Conservation (phyloP, 129 eudicot species). For the Pulicaria dysenterica region DNA sequence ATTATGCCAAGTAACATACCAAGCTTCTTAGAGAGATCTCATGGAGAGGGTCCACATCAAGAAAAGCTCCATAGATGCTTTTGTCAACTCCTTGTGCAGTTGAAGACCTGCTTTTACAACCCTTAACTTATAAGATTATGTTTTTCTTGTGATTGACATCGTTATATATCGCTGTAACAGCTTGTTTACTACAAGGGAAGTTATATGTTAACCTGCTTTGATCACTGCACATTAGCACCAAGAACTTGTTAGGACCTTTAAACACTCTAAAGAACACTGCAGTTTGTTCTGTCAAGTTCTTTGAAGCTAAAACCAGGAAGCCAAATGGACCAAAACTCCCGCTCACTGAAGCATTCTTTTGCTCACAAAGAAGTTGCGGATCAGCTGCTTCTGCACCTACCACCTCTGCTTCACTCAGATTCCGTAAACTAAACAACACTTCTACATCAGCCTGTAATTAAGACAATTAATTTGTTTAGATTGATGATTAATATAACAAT, state of each 20-base stretch:
- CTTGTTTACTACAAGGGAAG: not conserved
- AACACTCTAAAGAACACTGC: slow-evolving; percentile 45
- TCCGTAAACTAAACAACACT: slow-evolving; percentile 29
- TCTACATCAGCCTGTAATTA: slow-evolving; percentile 43
- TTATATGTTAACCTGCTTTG: slow-evolving; percentile 35
- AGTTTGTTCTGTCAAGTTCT: slow-evolving; percentile 43
- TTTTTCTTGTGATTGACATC: not conserved
- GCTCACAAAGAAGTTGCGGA: slow-evolving; percentile 43
- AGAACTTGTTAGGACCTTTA: slow-evolving; percentile 31
- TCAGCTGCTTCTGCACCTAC: slow-evolving; percentile 35
- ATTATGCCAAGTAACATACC: slow-evolving; percentile 30
- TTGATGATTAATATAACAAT: not conserved
- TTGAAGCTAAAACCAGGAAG: slow-evolving; percentile 41
- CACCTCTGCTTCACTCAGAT: slow-evolving; percentile 22
- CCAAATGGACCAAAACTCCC: slow-evolving; percentile 56
- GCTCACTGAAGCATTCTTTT: slow-evolving; percentile 43
- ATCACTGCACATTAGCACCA: slow-evolving; percentile 46
- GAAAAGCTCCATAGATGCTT: slow-evolving; percentile 49
- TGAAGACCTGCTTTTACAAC: slow-evolving; percentile 31
- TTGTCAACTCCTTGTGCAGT: slow-evolving; percentile 39
- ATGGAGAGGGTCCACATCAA: slow-evolving; percentile 46
- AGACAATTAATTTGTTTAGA: not conserved
- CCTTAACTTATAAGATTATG: not conserved
- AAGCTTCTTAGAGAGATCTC: slow-evolving; percentile 49
- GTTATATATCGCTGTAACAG: not conserved